Conservation (phyloP, 2,329 filamentous ascomycete species). For the Fusarium devonianum region DNA sequence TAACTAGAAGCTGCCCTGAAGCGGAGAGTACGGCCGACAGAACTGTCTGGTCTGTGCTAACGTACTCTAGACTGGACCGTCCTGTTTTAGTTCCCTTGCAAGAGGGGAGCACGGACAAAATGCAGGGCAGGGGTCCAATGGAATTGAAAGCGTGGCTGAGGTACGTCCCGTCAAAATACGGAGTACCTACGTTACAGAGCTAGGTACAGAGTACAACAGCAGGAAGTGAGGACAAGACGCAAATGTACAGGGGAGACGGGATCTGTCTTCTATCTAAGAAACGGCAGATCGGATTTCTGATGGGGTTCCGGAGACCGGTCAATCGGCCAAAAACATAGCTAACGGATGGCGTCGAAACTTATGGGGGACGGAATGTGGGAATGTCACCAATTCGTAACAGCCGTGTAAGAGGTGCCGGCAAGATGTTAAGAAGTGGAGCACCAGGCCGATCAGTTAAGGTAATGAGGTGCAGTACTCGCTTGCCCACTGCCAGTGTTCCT, state of each 20-base stretch:
- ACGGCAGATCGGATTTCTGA: constrained; percentile 5
- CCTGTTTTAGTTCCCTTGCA: constrained; percentile 26
- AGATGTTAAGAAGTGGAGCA: too few relatives aligned
- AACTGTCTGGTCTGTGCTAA: constrained; percentile 28
- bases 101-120: constrained; percentile 30
- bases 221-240: too few relatives aligned
- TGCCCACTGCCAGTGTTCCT: not conserved
- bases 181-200: not conserved
- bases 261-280: constrained; percentile 15
- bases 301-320: constrained; percentile 13
- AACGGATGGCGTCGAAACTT: constrained; percentile 11
- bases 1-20: constrained; percentile 15
- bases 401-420: constrained; percentile 27
- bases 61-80: constrained; percentile 17
- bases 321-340: constrained; percentile 9
- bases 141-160: constrained; percentile 4
- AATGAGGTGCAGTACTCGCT: not conserved
- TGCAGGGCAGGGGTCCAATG: constrained; percentile 27
- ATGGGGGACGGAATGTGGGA: constrained; percentile 10
- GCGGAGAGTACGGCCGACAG: constrained; percentile 15
- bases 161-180: not conserved
- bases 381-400: constrained; percentile 10
- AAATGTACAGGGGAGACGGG: constrained; percentile 27
- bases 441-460: not conserved
- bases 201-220: not conserved